Conservation (phyloP, 179 eudicot genomes). For the Sideroxylon spinosum region DNA sequence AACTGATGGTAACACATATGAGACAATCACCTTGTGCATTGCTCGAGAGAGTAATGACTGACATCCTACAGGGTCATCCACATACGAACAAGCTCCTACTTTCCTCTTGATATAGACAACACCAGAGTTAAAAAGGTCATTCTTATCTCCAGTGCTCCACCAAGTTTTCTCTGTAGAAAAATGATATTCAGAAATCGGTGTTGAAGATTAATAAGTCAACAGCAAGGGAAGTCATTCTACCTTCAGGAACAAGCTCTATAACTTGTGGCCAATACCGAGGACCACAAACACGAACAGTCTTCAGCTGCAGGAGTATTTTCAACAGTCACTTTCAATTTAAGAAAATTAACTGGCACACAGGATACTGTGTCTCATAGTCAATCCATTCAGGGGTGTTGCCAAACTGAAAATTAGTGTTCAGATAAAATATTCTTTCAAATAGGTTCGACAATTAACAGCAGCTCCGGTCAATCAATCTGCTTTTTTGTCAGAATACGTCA, state of each 20-base stretch:
- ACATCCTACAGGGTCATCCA: slow-evolving; percentile 94
- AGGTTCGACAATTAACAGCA: neutral
- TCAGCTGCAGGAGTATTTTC: slow-evolving; percentile 54
- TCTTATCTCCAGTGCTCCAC: slow-evolving; percentile 78
- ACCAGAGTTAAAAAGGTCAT: slow-evolving; percentile 87
- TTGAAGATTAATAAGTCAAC: neutral
- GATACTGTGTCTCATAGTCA: neutral
- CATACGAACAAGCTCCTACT: slow-evolving; percentile 96
- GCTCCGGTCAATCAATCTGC: slow-evolving; percentile 5
- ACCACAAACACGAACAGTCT: slow-evolving; percentile 87
- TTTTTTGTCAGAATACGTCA: neutral
- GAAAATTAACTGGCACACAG: neutral
- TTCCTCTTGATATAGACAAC: slow-evolving; percentile 80
- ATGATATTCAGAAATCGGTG: neutral
- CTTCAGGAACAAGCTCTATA: slow-evolving; percentile 86
- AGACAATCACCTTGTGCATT: slow-evolving; percentile 80
- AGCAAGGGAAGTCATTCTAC: slow-evolving; percentile 30
- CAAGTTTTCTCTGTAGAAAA: slow-evolving; percentile 76
- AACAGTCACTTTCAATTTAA: slow-evolving; percentile 2
- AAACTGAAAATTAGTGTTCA: neutral
- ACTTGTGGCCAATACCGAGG: slow-evolving; percentile 98
- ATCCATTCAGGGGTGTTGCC: neutral
- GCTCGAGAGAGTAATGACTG: slow-evolving; percentile 88
- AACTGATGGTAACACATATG: slow-evolving; percentile 5
- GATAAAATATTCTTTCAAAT: neutral